phyloP scores from a whole-genome alignment of 192 early-diverging fungal genomes.

The Mortierella claussenii region DNA sequence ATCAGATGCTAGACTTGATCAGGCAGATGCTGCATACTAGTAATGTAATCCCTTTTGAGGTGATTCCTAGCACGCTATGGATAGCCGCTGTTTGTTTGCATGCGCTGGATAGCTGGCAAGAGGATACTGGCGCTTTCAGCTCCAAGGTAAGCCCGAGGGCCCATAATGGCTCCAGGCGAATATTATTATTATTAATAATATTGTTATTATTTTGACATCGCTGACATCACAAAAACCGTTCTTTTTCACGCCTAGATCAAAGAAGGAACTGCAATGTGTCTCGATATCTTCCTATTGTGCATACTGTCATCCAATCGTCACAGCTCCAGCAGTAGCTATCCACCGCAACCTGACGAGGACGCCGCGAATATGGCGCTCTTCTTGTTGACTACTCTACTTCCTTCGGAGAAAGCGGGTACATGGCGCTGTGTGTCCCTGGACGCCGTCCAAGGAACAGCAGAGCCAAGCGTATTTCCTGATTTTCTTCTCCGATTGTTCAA shows the following conservation, averaged over 20 bases:
- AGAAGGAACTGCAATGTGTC: constrained; percentile 5
- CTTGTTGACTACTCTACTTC: constrained; percentile 14
- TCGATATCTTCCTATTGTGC: constrained; percentile 20
- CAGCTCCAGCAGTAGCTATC: too few species aligned
- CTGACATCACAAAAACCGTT: too few species aligned
- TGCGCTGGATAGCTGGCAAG: neutral
- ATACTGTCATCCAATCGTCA: too few species aligned
- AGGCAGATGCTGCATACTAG: neutral
- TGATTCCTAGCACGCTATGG: constrained; percentile 13
- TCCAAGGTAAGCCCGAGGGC: too few species aligned
- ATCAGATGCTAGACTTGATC: neutral
- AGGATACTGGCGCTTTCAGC: neutral
- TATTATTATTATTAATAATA: too few species aligned
- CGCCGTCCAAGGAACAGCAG: neutral
- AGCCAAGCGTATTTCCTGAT: neutral
- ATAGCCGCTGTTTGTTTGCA: neutral
- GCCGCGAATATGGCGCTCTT: too few species aligned
- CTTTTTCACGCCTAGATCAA: too few species aligned
- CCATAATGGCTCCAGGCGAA: too few species aligned
- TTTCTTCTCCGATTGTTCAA: constrained; percentile 16
- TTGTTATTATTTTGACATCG: too few species aligned
- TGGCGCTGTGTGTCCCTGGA: neutral
- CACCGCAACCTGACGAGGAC: too few species aligned
- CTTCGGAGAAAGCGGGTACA: constrained; percentile 4
- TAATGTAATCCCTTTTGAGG: neutral